Conservation (phyloP, 176 grass and related monocot species). For the Oryza rufipogon region DNA sequence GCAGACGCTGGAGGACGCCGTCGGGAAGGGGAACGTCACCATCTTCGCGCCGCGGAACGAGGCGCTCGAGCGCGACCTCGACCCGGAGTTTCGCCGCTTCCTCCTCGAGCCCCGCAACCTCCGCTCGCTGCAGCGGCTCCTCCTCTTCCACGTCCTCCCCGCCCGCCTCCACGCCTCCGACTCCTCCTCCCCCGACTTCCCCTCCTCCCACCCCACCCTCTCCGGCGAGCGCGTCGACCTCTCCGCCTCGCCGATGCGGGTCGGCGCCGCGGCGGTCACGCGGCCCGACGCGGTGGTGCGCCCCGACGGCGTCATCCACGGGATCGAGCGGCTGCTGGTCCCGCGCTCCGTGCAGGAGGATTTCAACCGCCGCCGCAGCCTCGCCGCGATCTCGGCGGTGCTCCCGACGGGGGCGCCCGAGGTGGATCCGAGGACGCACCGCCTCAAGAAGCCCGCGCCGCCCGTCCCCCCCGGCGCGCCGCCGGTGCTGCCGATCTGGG, state of each 20-base stretch:
- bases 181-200: not conserved
- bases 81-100: conserved; percentile 86
- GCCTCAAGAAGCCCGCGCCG: conserved; percentile 71
- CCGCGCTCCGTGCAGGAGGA: conserved; percentile 74
- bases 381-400: conserved; percentile 62
- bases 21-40: conserved; percentile 67
- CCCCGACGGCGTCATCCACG: conserved; percentile 73
- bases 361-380: conserved; percentile 78
- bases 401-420: conserved; percentile 66
- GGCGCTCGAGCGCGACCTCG: conserved; percentile 71
- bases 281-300: conserved; percentile 52
- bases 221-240: conserved; percentile 57
- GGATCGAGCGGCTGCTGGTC: conserved; percentile 64
- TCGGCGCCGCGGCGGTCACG: conserved; percentile 29
- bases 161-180: conserved; percentile 27
- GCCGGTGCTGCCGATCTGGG: conserved; percentile 55
- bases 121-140: conserved; percentile 50
- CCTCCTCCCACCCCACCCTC: conserved; percentile 47
- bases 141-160: conserved; percentile 80
- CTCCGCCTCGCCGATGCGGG: not conserved
- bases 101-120: conserved; percentile 89
- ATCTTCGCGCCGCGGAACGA: conserved; percentile 78
- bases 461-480: conserved; percentile 47
- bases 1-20: conserved; percentile 60
- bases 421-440: conserved; percentile 72